phyloP scores from a whole-genome alignment of 2,329 filamentous ascomycete genomes.

The Colletotrichum incanum region DNA sequence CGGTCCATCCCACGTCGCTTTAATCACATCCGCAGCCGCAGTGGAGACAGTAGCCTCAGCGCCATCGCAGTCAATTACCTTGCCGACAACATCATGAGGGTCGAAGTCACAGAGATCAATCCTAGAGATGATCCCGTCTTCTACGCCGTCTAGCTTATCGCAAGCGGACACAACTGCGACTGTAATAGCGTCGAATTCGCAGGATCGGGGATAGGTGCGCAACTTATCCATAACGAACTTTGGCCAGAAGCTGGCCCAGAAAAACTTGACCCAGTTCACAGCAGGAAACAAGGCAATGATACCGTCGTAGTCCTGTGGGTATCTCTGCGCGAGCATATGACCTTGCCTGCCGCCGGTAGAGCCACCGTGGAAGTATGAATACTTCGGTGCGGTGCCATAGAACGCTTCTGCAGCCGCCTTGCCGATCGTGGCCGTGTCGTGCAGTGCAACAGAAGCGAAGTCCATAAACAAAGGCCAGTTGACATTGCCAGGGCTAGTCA shows the following conservation, averaged over 20 bases:
- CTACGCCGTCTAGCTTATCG: conserved; percentile 63
- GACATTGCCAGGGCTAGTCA: conserved; percentile 32
- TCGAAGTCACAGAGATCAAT: conserved; percentile 33
- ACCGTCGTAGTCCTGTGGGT: conserved; percentile 72
- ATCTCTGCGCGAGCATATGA: conserved; percentile 66
- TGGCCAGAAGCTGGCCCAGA: conserved; percentile 19
- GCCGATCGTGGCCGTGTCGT: conserved; percentile 58
- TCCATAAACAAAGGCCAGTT: conserved; percentile 1
- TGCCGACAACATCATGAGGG: conserved; percentile 35
- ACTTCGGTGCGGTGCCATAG: conserved; percentile 60
- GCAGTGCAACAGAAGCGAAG: conserved; percentile 11
- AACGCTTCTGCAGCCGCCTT: conserved; percentile 64
- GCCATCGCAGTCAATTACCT: conserved; percentile 16
- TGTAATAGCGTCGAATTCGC: conserved; percentile 53
- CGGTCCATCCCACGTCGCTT: conserved; percentile 41
- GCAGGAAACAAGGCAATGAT: conserved; percentile 67
- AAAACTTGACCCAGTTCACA: conserved; percentile 50
- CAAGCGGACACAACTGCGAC: conserved; percentile 56
- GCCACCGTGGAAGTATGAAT: conserved; percentile 70
- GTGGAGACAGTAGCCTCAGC: conserved; percentile 46
- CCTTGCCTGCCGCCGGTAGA: conserved; percentile 74
- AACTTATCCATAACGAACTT: conserved; percentile 6
- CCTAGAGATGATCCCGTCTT: conserved; percentile 60
- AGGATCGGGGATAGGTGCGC: conserved; percentile 5
- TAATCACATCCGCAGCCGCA: conserved; percentile 30